Conservation (phyloP, 345 rosid species). For the Salix suchowensis region DNA sequence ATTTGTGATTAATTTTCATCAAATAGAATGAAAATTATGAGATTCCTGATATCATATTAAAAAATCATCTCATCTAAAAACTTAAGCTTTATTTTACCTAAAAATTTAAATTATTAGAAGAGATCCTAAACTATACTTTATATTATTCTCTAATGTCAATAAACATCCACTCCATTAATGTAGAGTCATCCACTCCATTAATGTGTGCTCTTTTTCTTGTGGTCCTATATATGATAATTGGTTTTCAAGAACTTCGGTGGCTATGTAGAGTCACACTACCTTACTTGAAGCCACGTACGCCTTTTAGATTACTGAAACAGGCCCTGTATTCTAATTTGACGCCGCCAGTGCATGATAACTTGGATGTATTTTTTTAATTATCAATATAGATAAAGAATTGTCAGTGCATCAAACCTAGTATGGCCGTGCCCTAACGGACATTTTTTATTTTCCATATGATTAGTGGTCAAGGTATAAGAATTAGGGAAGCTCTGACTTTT, state of each 20-base stretch:
- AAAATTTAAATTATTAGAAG: too few species aligned
- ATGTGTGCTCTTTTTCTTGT: not conserved
- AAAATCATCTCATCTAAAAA: too few species aligned
- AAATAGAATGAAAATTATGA: too few species aligned
- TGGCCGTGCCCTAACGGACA: not conserved
- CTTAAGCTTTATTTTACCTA: too few species aligned
- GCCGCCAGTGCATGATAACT: not conserved
- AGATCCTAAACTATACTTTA: too few species aligned
- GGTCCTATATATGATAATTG: not conserved
- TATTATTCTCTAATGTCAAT: too few species aligned
- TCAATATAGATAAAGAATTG: too few species aligned
- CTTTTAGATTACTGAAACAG: not conserved
- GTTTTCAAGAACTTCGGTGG: not conserved
- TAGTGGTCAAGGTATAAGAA: not conserved
- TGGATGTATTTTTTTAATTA: too few species aligned
- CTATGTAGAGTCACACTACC: not conserved
- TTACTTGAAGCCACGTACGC: conserved; percentile 4
- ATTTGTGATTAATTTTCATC: too few species aligned
- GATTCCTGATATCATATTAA: too few species aligned
- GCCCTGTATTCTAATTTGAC: not conserved
- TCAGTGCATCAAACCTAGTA: too few species aligned
- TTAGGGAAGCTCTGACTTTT: not conserved
- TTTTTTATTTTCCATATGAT: not conserved
- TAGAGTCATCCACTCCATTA: not conserved
- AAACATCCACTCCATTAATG: not conserved